phyloP scores from a whole-genome alignment of 805 yeast species.

The Candida parachauliodes region DNA sequence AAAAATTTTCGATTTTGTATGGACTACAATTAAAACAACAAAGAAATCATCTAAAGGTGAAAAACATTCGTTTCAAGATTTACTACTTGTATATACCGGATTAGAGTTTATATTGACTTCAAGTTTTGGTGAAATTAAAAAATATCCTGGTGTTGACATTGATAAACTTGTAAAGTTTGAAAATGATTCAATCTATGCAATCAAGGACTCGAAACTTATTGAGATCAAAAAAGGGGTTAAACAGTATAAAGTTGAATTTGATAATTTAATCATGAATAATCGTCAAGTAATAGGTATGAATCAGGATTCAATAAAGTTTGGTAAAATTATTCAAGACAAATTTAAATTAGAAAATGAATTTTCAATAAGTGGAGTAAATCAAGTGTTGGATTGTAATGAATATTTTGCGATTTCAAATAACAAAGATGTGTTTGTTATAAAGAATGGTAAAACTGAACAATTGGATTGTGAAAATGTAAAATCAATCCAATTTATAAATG shows the following conservation, averaged over 20 bases:
- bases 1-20: conserved; percentile 4
- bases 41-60: conserved; percentile 4
- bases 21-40: conserved; percentile 4
- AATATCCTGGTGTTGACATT: not conserved
- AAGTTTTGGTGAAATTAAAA: not conserved
- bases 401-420: conserved; percentile 3
- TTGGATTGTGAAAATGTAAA: conserved; percentile 1
- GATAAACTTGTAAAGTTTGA: not conserved
- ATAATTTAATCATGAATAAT: not conserved
- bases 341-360: conserved; percentile 5
- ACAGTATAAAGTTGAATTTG: not conserved
- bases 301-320: not conserved
- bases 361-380: not conserved
- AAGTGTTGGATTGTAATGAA: not conserved
- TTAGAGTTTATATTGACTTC: not conserved
- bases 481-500: not conserved
- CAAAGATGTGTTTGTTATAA: not conserved
- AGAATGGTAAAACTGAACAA: not conserved
- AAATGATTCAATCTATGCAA: conserved; percentile 1
- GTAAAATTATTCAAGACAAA: conserved; percentile 2
- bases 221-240: not conserved
- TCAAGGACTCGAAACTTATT: not conserved
- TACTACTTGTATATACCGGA: conserved; percentile 1
- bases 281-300: not conserved
- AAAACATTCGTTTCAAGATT: conserved; percentile 1